These are phyloP conservation scores for Leccinum subgranulosum DNA, from an alignment of 768 basidiomycete species.

Conservation along the genomic window DNA sequence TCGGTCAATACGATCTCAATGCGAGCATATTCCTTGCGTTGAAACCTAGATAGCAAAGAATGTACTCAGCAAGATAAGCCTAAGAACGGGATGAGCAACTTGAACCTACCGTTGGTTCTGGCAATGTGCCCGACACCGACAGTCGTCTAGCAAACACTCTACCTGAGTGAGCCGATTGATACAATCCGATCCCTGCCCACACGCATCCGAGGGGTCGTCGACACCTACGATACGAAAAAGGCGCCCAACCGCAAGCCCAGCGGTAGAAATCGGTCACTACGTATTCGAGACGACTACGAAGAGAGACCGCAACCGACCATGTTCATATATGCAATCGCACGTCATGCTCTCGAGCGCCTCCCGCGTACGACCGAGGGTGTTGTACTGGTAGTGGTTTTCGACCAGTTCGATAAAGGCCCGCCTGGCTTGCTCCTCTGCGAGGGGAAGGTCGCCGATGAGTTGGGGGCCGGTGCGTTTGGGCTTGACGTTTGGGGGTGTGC, in stretches of 20 bases:
- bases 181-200: conserved; percentile 87
- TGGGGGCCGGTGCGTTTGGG: conserved; percentile 46
- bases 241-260: conserved; percentile 16
- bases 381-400: conserved; percentile 85
- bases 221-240: conserved; percentile 42
- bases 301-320: conserved; percentile 54
- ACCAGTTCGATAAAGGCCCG: conserved; percentile 69
- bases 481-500: conserved; percentile 33
- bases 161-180: conserved; percentile 97
- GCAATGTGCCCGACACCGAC: conserved; percentile 77
- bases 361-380: conserved; percentile 80
- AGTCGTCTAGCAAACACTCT: conserved; percentile 90
- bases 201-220: conserved; percentile 64
- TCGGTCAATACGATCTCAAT: conserved; percentile 92
- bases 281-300: conserved; percentile 26
- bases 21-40: conserved; percentile 76
- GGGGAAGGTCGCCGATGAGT: conserved; percentile 78
- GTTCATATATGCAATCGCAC: conserved; percentile 87
- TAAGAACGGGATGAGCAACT: background rate
- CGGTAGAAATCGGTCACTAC: conserved; percentile 25
- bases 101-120: conserved; percentile 92
- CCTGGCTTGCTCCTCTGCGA: conserved; percentile 70
- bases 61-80: background rate
- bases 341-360: conserved; percentile 91
- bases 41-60: conserved; percentile 57